Base-by-base conservation (phyloP, 129 eudicot genomes). In the Erigeron canadensis region DNA sequence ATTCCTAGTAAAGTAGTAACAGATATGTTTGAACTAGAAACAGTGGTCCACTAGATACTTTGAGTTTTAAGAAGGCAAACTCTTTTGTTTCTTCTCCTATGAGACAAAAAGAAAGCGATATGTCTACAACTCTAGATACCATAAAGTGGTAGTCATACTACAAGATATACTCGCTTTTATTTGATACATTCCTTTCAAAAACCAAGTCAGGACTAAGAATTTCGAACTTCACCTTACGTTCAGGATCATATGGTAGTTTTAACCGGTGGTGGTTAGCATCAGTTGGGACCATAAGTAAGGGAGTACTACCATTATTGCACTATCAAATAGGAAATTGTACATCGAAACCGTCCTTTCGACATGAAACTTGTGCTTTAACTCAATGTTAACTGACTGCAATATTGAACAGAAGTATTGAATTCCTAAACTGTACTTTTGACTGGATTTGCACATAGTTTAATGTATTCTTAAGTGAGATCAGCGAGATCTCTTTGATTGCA, bases 401-500 rank as follows among this genome's bases (percentile, higher is more conserved):
- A 39, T 16, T 63, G 46, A 65, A 57, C 57, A 58, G 50, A 69
- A 55, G 69, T 61, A 50, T 41, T 38, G 65, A 77, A 70, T 77
- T 70, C 70, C 51, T 70, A 70, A 77, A 71, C 60, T 77, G 77
- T 77, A 77, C 77, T 71, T 70, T 71, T 70, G 43, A 28, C 53
- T 63, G 23, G 43, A 40, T 77, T 77, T 76, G 69, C 80, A 76
- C 75, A 68, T 58, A 76, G 18, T 76, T 60, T 53, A 47, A 67
- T 76, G 75, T 76, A 76, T 46, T 68, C 69, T 76, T 68, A 76
- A 67, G 75, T 54, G 61, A 72, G 59, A 53, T 19, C 64, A 76
- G 83, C 41, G 78, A 80, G 83, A 86, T 82, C 95, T 85, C 84
- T 80, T 61, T 59, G 78, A 28, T 64, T 44, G 50, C 82, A 70